These are phyloP conservation scores for Nicotiana paniculata DNA, from an alignment of 257 asterid species.

Conservation along the genomic window DNA sequence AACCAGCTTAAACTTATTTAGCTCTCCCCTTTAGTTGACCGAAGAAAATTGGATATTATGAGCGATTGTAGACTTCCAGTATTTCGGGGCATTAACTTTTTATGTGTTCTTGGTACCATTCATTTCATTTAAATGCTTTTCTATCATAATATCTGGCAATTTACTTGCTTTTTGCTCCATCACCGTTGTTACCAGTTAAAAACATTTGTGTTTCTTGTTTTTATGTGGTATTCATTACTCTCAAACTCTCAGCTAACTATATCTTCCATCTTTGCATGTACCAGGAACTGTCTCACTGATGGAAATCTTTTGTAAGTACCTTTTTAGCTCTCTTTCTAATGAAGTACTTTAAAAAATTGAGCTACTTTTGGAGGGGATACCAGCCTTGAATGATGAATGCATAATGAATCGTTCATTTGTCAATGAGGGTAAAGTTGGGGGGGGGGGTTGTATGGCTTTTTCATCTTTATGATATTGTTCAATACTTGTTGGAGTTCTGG, in stretches of 20 bases:
- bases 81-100: neutral
- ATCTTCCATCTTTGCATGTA: neutral
- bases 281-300: slow-evolving; percentile 72
- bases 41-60: neutral
- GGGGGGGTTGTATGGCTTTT: neutral
- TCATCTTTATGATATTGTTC: neutral
- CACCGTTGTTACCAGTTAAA: neutral
- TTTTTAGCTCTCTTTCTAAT: neutral
- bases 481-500: neutral
- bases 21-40: neutral
- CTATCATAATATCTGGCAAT: neutral
- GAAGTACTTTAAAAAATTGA: neutral
- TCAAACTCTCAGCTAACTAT: slow-evolving; percentile 15
- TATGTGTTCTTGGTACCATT: neutral
- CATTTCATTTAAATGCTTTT: neutral
- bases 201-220: neutral
- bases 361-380: neutral
- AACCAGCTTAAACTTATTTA: neutral
- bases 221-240: neutral
- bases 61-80: neutral
- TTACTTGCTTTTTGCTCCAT: neutral
- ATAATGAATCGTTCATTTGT: neutral
- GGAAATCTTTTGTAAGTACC: slow-evolving; percentile 88
- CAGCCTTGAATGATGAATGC: neutral
- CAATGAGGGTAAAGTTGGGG: neutral